A percentile compares a stretch with the other conserved stretches of the same genome.
Conservation (phyloP, 2,329 filamentous ascomycete genomes). For the Apiospora marii region DNA sequence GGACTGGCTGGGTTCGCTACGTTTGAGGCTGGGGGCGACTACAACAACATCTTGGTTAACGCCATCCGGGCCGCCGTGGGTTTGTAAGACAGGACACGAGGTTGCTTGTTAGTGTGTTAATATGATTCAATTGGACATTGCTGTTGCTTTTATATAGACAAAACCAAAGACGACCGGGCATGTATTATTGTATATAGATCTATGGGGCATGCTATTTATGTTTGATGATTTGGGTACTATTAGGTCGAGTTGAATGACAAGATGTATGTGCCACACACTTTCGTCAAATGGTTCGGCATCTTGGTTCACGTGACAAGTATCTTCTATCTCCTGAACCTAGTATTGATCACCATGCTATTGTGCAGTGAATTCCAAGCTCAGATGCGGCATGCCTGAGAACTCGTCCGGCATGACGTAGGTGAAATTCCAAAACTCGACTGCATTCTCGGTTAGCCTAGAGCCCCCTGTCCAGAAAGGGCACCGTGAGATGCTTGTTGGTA, state of each 20-base stretch:
- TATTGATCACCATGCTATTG: too few relatives aligned
- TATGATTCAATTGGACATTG: not conserved
- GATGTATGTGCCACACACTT: not conserved
- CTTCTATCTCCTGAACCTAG: not conserved
- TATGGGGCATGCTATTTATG: too few relatives aligned
- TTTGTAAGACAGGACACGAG: not conserved
- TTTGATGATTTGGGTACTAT: not conserved
- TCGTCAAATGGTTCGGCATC: not conserved
- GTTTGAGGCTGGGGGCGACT: slow-evolving; percentile 32
- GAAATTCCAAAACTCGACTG: slow-evolving; percentile 51
- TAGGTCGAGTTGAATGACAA: not conserved
- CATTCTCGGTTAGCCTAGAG: not conserved
- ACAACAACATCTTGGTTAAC: slow-evolving; percentile 32
- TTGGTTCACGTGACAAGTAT: not conserved
- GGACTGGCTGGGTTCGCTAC: slow-evolving; percentile 30
- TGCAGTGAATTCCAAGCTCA: slow-evolving; percentile 22
- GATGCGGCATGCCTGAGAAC: slow-evolving; percentile 21
- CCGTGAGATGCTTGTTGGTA: not conserved
- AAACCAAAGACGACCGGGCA: not conserved
- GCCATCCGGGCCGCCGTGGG: not conserved
- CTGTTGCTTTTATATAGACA: not conserved
- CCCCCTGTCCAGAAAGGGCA: not conserved
- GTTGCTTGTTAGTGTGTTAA: not conserved
- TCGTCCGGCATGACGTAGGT: slow-evolving; percentile 29
- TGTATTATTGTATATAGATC: not conserved